phyloP scores from a whole-genome alignment of 768 basidiomycete genomes.

The Boletales sp. region DNA sequence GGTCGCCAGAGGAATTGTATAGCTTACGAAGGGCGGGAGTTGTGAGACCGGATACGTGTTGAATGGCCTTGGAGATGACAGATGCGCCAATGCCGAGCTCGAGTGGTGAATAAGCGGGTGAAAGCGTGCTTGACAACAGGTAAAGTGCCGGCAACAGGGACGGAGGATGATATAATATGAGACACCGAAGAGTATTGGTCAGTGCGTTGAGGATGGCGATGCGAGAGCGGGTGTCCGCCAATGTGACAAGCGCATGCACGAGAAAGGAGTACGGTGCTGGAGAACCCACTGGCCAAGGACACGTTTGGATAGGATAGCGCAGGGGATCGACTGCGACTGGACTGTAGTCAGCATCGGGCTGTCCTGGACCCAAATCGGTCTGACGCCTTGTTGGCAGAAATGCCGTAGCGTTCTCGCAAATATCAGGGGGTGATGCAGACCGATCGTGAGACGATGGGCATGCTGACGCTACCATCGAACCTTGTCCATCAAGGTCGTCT shows the following conservation, averaged over 20 bases:
- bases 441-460: constrained; percentile 14
- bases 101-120: constrained; percentile 67
- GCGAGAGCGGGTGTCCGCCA: constrained; percentile 69
- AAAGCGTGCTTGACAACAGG: constrained; percentile 76
- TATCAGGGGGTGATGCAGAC: constrained; percentile 5
- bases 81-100: constrained; percentile 71
- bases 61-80: constrained; percentile 66
- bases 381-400: constrained; percentile 3
- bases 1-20: constrained; percentile 75
- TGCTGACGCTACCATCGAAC: constrained; percentile 4
- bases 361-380: constrained; percentile 13
- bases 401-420: constrained; percentile 8
- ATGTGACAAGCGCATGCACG: constrained; percentile 53
- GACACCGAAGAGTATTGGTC: constrained; percentile 70
- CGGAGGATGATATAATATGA: constrained; percentile 60
- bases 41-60: constrained; percentile 66
- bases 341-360: constrained; percentile 26
- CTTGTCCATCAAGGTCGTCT: constrained; percentile 7
- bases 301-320: constrained; percentile 39
- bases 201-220: constrained; percentile 64
- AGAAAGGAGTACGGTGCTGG: constrained; percentile 71
- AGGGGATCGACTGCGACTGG: constrained; percentile 45
- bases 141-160: constrained; percentile 78
- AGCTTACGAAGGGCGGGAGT: constrained; percentile 54
- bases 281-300: constrained; percentile 37